These are phyloP conservation scores for Epichloe glyceriae DNA, from an alignment of 2,329 filamentous ascomycete genomes.

Conservation along the genomic window DNA sequence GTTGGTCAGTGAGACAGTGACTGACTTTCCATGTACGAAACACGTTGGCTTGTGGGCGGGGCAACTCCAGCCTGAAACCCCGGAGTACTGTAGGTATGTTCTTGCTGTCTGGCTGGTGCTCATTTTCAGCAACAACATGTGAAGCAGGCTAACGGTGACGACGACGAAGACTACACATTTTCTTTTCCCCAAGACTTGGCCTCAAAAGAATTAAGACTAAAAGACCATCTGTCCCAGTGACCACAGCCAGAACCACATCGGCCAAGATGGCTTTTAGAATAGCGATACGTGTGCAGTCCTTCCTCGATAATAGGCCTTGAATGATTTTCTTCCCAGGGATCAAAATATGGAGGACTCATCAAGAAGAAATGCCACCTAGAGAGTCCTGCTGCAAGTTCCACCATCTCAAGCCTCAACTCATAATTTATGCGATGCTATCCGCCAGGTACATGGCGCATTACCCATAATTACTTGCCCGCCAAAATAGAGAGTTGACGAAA, in stretches of 20 bases:
- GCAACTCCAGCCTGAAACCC: neutral
- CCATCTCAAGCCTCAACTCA: slow-evolving; percentile 14
- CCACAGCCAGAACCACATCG: neutral
- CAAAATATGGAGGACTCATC: slow-evolving; percentile 18
- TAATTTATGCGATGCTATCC: neutral
- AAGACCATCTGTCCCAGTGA: neutral
- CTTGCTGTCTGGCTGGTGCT: too few species aligned
- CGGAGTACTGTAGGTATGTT: too few species aligned
- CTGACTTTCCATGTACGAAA: too few species aligned
- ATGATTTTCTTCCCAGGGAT: neutral
- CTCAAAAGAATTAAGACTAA: neutral
- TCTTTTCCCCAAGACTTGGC: neutral
- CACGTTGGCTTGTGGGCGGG: neutral
- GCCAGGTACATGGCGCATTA: neutral
- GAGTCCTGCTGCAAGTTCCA: slow-evolving; percentile 14
- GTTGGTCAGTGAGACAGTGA: too few species aligned
- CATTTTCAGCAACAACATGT: neutral
- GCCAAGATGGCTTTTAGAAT: neutral
- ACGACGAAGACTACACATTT: neutral
- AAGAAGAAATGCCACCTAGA: slow-evolving; percentile 8
- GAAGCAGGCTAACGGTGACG: neutral
- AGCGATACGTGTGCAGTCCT: slow-evolving; percentile 1
- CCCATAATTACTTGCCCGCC: slow-evolving; percentile 1
- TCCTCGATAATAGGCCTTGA: neutral
- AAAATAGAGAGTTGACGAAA: slow-evolving; percentile 11